Evolutionary conservation across 768 basidiomycete species (phyloP).

Genomic region (Suillus fuscotomentosus): DNA sequence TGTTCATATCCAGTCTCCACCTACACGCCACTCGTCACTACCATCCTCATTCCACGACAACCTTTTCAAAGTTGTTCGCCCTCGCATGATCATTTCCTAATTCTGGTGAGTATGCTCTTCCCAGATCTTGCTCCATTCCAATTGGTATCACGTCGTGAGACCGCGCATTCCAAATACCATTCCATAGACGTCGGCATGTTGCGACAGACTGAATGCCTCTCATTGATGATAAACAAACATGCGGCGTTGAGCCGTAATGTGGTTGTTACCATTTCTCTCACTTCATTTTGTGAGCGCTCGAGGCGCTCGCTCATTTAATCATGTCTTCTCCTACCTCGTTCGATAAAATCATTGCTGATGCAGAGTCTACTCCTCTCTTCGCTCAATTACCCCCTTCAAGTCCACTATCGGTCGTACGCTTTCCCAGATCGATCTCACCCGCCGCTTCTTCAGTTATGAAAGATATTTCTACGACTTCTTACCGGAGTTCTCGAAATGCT

Average conservation of each 20-base stretch:
- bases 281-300: constrained; percentile 3
- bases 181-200: not conserved
- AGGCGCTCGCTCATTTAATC: constrained; percentile 6
- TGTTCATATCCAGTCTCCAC: constrained; percentile 28
- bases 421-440: constrained; percentile 38
- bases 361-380: constrained; percentile 21
- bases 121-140: constrained; percentile 7
- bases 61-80: constrained; percentile 41
- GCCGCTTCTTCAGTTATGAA: constrained; percentile 58
- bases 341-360: constrained; percentile 9
- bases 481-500: constrained; percentile 58
- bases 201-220: not conserved
- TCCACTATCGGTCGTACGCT: constrained; percentile 43
- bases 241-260: not conserved
- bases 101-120: constrained; percentile 32
- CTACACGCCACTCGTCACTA: constrained; percentile 29
- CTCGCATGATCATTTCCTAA: constrained; percentile 41
- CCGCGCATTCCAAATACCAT: not conserved
- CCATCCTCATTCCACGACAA: constrained; percentile 25
- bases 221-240: not conserved
- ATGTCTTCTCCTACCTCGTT: constrained; percentile 8
- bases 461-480: constrained; percentile 61
- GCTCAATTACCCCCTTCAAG: constrained; percentile 31
- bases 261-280: not conserved
- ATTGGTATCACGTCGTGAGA: constrained; percentile 7